Evolutionary conservation across 345 rosid species (phyloP).

Genomic region (Turritis glabra): DNA sequence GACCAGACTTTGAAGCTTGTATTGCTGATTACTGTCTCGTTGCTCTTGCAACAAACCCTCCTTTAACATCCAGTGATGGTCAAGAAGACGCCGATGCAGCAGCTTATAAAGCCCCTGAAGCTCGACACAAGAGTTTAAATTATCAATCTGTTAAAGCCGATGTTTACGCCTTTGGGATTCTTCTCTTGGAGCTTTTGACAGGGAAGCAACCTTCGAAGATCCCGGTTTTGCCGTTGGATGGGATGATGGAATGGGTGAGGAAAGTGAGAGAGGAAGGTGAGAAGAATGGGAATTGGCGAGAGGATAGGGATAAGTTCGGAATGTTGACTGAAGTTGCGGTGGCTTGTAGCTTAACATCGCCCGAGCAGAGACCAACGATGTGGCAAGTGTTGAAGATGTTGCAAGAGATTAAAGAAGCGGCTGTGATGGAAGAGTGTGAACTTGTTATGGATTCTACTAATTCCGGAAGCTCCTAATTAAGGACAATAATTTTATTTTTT

Average conservation of each 20-base stretch:
- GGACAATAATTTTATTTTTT: neutral
- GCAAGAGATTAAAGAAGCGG: constrained; percentile 82
- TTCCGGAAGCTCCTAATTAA: constrained; percentile 29
- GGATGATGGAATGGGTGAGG: constrained; percentile 62
- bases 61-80: constrained; percentile 22
- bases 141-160: constrained; percentile 59
- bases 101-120: constrained; percentile 68
- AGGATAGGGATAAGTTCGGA: constrained; percentile 56
- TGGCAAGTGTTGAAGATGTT: constrained; percentile 96
- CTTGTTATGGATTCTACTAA: constrained; percentile 36
- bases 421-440: constrained; percentile 58
- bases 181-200: constrained; percentile 77
- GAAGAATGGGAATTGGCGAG: constrained; percentile 38
- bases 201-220: constrained; percentile 74
- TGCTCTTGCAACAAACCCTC: constrained; percentile 42
- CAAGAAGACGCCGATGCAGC: constrained; percentile 41
- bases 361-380: constrained; percentile 96
- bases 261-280: constrained; percentile 56
- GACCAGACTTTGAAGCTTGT: constrained; percentile 80
- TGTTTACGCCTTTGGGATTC: constrained; percentile 70
- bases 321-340: constrained; percentile 82
- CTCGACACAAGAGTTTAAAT: constrained; percentile 42
- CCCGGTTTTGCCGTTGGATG: constrained; percentile 40
- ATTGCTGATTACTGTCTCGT: constrained; percentile 67
- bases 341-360: constrained; percentile 59